Conservation (phyloP, 164 flowering plant genomes). For the Liriodendron chinense region DNA sequence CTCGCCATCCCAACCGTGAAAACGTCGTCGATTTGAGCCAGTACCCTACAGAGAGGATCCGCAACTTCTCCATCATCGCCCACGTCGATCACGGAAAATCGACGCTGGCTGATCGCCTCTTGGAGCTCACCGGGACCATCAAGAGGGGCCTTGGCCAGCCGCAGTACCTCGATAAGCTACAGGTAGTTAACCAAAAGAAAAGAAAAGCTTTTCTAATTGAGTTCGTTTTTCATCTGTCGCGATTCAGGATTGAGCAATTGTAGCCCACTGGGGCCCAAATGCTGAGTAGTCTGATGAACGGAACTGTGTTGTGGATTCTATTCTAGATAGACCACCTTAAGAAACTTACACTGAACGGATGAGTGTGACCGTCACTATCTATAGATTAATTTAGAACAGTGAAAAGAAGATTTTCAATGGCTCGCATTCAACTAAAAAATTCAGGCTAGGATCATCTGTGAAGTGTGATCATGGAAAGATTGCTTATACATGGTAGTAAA, state of each 20-base stretch:
- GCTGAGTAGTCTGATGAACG: too few relatives aligned
- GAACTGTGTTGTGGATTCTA: too few relatives aligned
- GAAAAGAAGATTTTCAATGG: too few relatives aligned
- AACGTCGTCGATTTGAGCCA: conserved; percentile 52
- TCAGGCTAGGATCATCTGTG: too few relatives aligned
- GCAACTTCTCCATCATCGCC: conserved; percentile 95
- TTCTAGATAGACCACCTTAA: too few relatives aligned
- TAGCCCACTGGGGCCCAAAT: too few relatives aligned
- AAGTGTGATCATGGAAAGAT: too few relatives aligned
- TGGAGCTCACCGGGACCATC: conserved; percentile 97
- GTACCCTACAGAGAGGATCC: conserved; percentile 71
- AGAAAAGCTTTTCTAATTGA: not conserved
- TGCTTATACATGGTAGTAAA: too few relatives aligned
- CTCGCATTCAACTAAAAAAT: too few relatives aligned
- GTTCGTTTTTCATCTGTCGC: not conserved
- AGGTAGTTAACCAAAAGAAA: conserved; percentile 38
- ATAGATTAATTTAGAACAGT: too few relatives aligned
- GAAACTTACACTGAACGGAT: too few relatives aligned
- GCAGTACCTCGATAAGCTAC: conserved; percentile 92
- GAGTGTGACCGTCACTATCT: too few relatives aligned
- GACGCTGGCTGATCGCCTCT: conserved; percentile 85
- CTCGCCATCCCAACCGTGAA: conserved; percentile 42
- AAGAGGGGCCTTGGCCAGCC: conserved; percentile 93
- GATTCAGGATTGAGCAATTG: not conserved
- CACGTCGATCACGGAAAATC: conserved; percentile 98